phyloP scores from a whole-genome alignment of 2,329 filamentous ascomycete genomes.

The Ophiostoma ulmi region DNA sequence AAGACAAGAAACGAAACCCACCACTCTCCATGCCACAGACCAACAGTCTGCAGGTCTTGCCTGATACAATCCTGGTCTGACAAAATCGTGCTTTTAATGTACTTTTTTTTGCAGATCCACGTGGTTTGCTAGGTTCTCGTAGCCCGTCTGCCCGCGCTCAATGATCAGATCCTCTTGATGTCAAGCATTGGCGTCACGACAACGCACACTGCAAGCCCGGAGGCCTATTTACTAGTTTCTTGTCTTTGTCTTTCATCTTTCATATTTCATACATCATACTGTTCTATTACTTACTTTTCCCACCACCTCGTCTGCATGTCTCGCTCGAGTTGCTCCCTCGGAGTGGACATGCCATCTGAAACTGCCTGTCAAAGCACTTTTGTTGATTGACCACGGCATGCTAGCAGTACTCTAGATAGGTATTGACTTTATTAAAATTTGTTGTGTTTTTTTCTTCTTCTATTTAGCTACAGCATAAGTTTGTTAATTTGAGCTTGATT shows the following conservation, averaged over 20 bases:
- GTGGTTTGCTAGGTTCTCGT: neutral
- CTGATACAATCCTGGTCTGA: neutral
- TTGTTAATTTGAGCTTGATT: neutral
- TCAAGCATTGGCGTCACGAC: neutral
- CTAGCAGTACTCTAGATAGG: neutral
- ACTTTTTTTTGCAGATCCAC: neutral
- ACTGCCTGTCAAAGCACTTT: neutral
- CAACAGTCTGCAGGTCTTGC: neutral
- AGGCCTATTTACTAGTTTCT: neutral
- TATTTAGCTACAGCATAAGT: neutral
- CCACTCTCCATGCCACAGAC: neutral
- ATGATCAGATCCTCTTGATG: neutral
- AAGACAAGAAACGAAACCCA: conserved; percentile 1
- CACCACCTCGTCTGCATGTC: neutral
- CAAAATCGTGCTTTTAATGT: neutral
- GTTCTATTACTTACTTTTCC: neutral
- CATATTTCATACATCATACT: neutral
- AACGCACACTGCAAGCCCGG: neutral
- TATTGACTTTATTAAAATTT: neutral
- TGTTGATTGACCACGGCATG: neutral
- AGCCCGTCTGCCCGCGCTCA: neutral
- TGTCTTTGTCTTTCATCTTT: neutral
- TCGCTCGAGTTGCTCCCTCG: neutral
- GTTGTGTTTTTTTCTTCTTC: neutral
- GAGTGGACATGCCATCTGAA: conserved; percentile 4